phyloP scores from a whole-genome alignment of 306 rosid genomes.

The Vachellia collinsii region DNA sequence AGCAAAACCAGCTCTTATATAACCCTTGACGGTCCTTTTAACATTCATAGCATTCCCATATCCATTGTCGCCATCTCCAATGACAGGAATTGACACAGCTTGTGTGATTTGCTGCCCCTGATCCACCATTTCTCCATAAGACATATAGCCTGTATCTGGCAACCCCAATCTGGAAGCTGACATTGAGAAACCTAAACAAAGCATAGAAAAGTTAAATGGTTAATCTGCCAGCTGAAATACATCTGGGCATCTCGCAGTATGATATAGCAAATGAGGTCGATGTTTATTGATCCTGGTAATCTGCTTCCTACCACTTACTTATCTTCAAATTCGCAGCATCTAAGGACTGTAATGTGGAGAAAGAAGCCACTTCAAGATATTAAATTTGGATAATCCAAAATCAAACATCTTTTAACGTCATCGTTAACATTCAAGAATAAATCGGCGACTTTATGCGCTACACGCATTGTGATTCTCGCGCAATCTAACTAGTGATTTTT shows the following conservation, averaged over 20 bases:
- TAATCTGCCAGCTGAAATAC: not conserved
- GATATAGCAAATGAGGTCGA: not conserved
- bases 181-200: slow-evolving; percentile 69
- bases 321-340: not conserved
- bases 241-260: not conserved
- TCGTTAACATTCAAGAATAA: not conserved
- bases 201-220: slow-evolving; percentile 12
- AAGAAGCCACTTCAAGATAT: too few relatives aligned
- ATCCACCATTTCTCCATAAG: slow-evolving; percentile 87
- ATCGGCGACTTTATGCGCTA: not conserved
- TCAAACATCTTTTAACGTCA: not conserved
- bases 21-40: slow-evolving; percentile 86
- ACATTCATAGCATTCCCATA: slow-evolving; percentile 90
- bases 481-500: not conserved
- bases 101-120: slow-evolving; percentile 73
- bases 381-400: not conserved
- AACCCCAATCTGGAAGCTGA: slow-evolving; percentile 78
- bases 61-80: slow-evolving; percentile 91
- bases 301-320: slow-evolving; percentile 4
- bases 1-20: slow-evolving; percentile 75
- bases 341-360: not conserved
- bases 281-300: not conserved
- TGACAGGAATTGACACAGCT: slow-evolving; percentile 79
- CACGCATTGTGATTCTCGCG: not conserved
- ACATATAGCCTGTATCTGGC: slow-evolving; percentile 82